phyloP scores from a whole-genome alignment of 23 red algal species.

The Gracilaria domingensis region DNA sequence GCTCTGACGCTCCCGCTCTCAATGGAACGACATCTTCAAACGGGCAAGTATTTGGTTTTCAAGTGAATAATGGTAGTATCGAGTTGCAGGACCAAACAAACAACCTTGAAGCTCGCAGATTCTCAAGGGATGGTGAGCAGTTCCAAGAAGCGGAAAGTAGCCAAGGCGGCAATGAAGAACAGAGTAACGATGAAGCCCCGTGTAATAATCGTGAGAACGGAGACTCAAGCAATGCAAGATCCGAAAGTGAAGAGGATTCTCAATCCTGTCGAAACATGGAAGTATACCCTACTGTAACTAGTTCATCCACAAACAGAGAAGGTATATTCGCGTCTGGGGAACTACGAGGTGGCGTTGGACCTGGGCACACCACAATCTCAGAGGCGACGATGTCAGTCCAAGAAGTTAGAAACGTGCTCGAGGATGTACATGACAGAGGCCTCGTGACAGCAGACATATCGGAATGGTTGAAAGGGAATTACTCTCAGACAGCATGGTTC shows the following conservation, averaged over 20 bases:
- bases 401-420: slow-evolving; percentile 13
- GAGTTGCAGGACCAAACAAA: neutral
- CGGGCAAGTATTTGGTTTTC: neutral
- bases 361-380: neutral
- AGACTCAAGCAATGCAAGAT: neutral
- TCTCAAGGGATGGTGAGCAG: neutral
- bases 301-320: neutral
- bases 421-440: slow-evolving; percentile 44
- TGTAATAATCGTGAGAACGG: neutral
- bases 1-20: neutral
- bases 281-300: neutral
- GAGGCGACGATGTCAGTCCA: neutral
- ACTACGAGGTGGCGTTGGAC: neutral
- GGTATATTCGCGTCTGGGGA: neutral
- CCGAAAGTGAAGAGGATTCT: neutral
- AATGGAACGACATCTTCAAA: neutral
- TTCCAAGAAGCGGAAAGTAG: neutral
- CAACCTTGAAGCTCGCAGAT: neutral
- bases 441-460: slow-evolving; percentile 41
- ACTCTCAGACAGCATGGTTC: slow-evolving; percentile 45
- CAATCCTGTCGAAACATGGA: neutral
- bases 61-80: neutral
- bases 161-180: neutral
- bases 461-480: slow-evolving; percentile 52
- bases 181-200: neutral